phyloP scores from a whole-genome alignment of 495 filamentous ascomycete species.

The Penicillium bialowiezense region DNA sequence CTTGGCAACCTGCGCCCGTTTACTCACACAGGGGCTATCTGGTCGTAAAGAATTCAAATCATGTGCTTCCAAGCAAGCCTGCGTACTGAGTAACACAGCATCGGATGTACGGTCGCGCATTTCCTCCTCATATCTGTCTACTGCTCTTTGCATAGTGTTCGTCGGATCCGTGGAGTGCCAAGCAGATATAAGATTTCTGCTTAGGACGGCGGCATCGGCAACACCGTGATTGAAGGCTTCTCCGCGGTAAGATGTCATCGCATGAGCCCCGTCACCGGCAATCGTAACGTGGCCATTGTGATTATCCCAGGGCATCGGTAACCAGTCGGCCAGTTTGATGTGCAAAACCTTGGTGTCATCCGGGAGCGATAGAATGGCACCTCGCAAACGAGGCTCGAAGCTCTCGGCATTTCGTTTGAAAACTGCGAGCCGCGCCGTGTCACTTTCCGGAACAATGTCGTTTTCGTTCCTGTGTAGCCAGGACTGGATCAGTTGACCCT shows the following conservation, averaged over 20 bases:
- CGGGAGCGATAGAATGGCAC: background rate
- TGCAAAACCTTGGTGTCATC: slow-evolving; percentile 16
- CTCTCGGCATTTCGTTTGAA: background rate
- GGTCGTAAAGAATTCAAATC: no score
- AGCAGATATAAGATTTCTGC: background rate
- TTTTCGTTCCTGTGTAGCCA: no score
- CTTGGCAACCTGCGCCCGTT: no score
- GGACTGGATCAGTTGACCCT: no score
- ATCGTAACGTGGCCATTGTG: slow-evolving; percentile 36
- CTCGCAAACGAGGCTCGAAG: background rate
- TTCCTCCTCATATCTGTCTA: background rate
- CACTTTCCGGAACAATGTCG: no score
- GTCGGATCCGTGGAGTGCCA: background rate
- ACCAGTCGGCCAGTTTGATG: slow-evolving; percentile 5
- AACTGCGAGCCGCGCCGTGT: background rate
- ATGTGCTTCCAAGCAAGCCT: background rate
- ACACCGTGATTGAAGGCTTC: slow-evolving; percentile 7
- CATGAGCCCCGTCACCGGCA: slow-evolving; percentile 42
- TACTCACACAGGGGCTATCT: no score
- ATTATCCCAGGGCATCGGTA: slow-evolving; percentile 31
- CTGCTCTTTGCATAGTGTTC: background rate
- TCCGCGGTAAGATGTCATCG: slow-evolving; percentile 29
- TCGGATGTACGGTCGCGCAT: background rate
- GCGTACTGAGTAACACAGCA: background rate
- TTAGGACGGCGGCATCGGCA: background rate